Evolutionary conservation across 257 asterid species (phyloP).

Genomic region (Solanum pennellii): DNA sequence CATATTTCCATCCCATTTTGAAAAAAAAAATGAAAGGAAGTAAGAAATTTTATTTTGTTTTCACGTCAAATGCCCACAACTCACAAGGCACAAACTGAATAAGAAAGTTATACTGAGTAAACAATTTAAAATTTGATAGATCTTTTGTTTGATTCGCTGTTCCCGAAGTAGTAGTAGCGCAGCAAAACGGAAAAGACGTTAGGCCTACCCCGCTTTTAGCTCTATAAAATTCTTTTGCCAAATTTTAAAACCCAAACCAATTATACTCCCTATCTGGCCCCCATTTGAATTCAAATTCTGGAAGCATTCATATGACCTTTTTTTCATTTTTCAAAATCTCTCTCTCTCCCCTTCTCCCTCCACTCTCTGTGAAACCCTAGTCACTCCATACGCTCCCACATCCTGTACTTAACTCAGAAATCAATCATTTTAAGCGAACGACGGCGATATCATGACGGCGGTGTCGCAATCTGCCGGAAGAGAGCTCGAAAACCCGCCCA

Average conservation of each 20-base stretch:
- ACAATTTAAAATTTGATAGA: not conserved
- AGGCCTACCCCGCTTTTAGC: not conserved
- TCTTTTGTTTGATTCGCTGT: not conserved
- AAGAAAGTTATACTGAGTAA: too few relatives aligned
- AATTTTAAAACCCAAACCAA: not conserved
- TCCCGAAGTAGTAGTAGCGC: not conserved
- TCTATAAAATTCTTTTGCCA: not conserved
- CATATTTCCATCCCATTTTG: too few relatives aligned
- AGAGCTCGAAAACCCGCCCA: slow-evolving; percentile 54
- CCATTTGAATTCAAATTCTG: slow-evolving; percentile 1
- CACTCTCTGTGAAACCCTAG: not conserved
- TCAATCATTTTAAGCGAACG: not conserved
- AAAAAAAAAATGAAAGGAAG: not conserved
- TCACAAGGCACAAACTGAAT: not conserved
- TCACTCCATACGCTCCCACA: not conserved
- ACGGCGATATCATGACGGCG: slow-evolving; percentile 43
- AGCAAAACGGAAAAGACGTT: not conserved
- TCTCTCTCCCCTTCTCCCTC: not conserved
- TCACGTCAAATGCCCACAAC: too few relatives aligned
- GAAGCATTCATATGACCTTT: not conserved
- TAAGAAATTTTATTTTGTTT: not conserved
- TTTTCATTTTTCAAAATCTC: not conserved
- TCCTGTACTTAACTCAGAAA: not conserved
- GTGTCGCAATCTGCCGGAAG: slow-evolving; percentile 39
- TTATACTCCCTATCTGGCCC: not conserved